Conservation (phyloP, 768 basidiomycete genomes). For the Phanerochaete sordida region DNA sequence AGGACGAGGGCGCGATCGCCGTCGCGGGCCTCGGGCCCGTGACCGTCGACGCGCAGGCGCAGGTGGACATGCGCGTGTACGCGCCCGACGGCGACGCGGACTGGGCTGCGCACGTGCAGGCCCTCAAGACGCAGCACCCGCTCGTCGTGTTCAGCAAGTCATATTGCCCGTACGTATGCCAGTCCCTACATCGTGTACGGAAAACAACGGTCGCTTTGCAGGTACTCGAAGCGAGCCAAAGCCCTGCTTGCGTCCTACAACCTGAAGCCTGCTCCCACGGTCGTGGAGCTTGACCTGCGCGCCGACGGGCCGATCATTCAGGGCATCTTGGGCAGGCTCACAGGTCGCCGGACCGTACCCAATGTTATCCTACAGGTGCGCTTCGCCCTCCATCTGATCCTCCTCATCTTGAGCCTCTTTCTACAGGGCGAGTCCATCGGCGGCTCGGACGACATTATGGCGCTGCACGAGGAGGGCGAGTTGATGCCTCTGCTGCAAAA, state of each 20-base stretch:
- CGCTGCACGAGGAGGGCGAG: constrained; percentile 44
- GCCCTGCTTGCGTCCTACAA: constrained; percentile 57
- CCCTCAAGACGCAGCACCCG: constrained; percentile 50
- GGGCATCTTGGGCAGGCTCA: constrained; percentile 60
- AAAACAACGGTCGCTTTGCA: constrained; percentile 19
- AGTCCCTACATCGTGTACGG: not conserved
- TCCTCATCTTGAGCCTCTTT: not conserved
- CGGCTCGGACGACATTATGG: constrained; percentile 58
- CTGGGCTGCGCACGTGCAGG: constrained; percentile 40
- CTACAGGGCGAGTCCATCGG: constrained; percentile 28
- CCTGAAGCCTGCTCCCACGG: constrained; percentile 58
- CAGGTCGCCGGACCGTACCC: constrained; percentile 67
- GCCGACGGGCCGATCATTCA: constrained; percentile 60
- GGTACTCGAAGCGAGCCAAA: constrained; percentile 61
- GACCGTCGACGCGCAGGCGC: constrained; percentile 42
- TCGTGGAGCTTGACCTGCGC: constrained; percentile 75
- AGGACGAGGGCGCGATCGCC: constrained; percentile 17
- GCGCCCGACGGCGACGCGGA: constrained; percentile 42
- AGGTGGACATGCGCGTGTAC: constrained; percentile 52
- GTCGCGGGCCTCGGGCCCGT: constrained; percentile 26
- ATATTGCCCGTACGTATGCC: constrained; percentile 68
- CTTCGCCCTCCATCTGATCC: not conserved
- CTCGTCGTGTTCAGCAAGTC: constrained; percentile 83
- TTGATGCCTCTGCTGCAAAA: constrained; percentile 45
- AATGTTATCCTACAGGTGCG: constrained; percentile 63